These are phyloP conservation scores for Microbotryum saponariae DNA, from an alignment of 1,284 basidiomycete genomes.

Conservation along the genomic window DNA sequence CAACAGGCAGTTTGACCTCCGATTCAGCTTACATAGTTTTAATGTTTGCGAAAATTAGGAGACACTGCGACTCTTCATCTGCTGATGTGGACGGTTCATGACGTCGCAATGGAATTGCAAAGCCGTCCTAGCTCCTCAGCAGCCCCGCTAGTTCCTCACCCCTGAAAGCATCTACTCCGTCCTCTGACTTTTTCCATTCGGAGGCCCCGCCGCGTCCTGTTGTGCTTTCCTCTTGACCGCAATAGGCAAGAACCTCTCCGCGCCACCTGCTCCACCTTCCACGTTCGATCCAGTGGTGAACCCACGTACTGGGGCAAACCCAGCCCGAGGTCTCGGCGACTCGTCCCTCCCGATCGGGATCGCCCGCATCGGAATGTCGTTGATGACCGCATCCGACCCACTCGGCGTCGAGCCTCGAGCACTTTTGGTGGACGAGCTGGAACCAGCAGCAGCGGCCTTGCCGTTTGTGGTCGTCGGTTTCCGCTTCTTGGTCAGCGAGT, in stretches of 20 bases:
- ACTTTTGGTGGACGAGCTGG: not conserved
- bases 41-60: no score
- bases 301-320: conserved; percentile 25
- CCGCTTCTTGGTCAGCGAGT: conserved; percentile 8
- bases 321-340: conserved; percentile 3
- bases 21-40: no score
- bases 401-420: not conserved
- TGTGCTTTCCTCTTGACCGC: conserved; percentile 27
- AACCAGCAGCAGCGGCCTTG: conserved; percentile 13
- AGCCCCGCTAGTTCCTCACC: no score
- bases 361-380: conserved; percentile 27
- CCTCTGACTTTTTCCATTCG: no score
- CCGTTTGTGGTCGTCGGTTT: conserved; percentile 22
- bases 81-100: no score
- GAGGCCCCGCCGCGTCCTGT: conserved; percentile 4
- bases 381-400: conserved; percentile 9
- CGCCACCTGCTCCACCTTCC: not conserved
- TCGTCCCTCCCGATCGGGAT: conserved; percentile 16
- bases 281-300: conserved; percentile 12
- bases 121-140: no score
- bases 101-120: no score
- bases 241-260: conserved; percentile 14
- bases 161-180: no score
- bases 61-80: no score
- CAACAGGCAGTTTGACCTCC: no score